Evolutionary conservation across 1,284 basidiomycete species (phyloP), one percentile per base, ranked within the genome.

Genomic region (Malassezia globosa): DNA sequence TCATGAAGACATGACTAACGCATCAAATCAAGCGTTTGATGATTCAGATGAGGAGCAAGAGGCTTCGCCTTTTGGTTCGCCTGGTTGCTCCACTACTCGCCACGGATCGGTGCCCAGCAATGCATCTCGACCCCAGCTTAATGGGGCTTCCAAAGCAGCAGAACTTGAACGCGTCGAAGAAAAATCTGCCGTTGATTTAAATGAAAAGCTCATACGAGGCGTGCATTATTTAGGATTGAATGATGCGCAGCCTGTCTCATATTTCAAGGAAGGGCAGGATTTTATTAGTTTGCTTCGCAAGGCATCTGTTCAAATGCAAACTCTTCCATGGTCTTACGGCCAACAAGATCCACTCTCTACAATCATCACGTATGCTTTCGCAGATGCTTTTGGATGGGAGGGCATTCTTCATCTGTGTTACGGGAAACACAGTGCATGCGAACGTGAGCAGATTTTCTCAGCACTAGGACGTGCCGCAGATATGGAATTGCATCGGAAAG

Each of bases 321-420:
- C 22, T 24, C 6, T 25, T 51, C 24, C 25, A 7, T 42, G 41
- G 27, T 34, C n/a, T 21, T 37, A 7, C 1, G 42, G 47, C 8
- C 48, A 46, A 11, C 48, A 47, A n/a, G 66, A 69, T 31, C 63
- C 66, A 14, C 46, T 66, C 13, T 56, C 63, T 0, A 38, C 64
- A 37, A 59, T 56, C 11, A 16, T 69, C n/a, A 33, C 58, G 7
- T 58, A 49, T 16, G 65, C 66, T 0, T 42, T 68, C 5, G 61
- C 58, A 2, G 37, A 57, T 22, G 60, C 63, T 2, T 46, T 69
- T n/a, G 66, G 66, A 7, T 69, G 66, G 66, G 60, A 66, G 26
- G 66, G 65, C 13, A 59, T 68, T 48, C 58, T 68, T 60, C 56
- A 63, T 16, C 55, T 69, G 16, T 69, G 66, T 51, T 69, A 69